Evolutionary conservation across 2,329 filamentous ascomycete species (phyloP), one percentile per base, ranked within the genome.

Genomic region (Lecanicillium sp.): DNA sequence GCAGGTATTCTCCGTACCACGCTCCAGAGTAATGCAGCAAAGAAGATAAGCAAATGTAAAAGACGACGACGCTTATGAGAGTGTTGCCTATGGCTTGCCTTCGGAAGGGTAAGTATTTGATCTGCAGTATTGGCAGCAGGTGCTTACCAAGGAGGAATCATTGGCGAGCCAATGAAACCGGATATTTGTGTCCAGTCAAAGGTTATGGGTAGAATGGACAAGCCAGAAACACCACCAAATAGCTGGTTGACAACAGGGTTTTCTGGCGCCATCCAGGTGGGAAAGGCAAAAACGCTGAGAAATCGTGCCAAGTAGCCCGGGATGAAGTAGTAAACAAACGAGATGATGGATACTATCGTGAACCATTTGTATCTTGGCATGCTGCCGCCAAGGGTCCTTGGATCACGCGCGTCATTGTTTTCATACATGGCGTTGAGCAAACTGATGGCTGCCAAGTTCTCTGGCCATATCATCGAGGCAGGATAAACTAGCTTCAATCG

Each of bases 171-270:
- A 37, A 83, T 66, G 44, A 76, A 87, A 33, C 80, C 83, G 3
- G 79, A 71, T 37, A 86, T 71, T 49, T 85, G 79, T 5, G 79
- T 81, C 81, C 83, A 87, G 62, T 87, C 83, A 51, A 87, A 85
- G 0, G 81, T 86, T 22, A 87, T 75, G 2, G 83, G 82, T 6
- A 87, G 60, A 19, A 87, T 52, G 0, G 78, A 83, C 4, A 87
- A 46, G 0, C 84, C 83, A 0, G 77, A 81, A 35, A 67, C 69
- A 2, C 79, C 81, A 2, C 84, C 84, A 48, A 87, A 87, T 2
- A 87, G 52, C 54, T 87, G 82, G 47, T 87, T 88, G 29, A 87
- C 59, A 9, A 84, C 61, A 0, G 75, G 66, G 43, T 75, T 85
- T 36, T 85, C 66, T 1, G 84, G 84, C 2, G 74, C 75, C 41